Conservation (phyloP, 768 basidiomycete genomes). For the Cyathus striatus region DNA sequence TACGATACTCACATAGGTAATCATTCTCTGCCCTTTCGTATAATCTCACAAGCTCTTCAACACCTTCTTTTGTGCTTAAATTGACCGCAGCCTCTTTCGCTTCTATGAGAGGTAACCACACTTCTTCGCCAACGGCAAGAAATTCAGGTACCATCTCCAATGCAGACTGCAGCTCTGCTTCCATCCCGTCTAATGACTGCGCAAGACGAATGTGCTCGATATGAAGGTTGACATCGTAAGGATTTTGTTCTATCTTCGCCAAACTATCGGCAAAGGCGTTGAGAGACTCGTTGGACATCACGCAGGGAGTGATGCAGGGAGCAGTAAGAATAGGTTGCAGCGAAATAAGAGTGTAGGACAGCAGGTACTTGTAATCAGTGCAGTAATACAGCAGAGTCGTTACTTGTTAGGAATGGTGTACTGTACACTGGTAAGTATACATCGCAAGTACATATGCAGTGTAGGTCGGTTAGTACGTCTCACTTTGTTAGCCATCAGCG, state of each 20-base stretch:
- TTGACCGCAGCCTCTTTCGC: conserved; percentile 45
- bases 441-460: too few relatives aligned
- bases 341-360: too few relatives aligned
- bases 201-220: conserved; percentile 62
- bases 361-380: too few relatives aligned
- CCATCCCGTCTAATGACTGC: conserved; percentile 47
- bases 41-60: conserved; percentile 51
- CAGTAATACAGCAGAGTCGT: too few relatives aligned
- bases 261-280: conserved; percentile 61
- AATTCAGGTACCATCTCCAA: conserved; percentile 62
- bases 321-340: neutral
- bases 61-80: conserved; percentile 44
- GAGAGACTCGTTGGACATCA: conserved; percentile 61
- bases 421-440: too few relatives aligned
- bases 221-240: conserved; percentile 63
- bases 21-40: conserved; percentile 68
- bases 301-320: neutral
- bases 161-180: conserved; percentile 55
- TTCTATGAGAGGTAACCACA: conserved; percentile 70
- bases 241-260: conserved; percentile 49
- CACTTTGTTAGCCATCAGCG: too few relatives aligned
- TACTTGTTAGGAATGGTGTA: too few relatives aligned
- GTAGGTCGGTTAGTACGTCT: too few relatives aligned
- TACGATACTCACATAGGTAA: conserved; percentile 69
- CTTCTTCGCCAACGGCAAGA: conserved; percentile 60